A percentile compares a stretch with the other conserved stretches of the same genome.
phyloP scores from a whole-genome alignment of 805 yeast species.

The Lipomyces lipofer region DNA sequence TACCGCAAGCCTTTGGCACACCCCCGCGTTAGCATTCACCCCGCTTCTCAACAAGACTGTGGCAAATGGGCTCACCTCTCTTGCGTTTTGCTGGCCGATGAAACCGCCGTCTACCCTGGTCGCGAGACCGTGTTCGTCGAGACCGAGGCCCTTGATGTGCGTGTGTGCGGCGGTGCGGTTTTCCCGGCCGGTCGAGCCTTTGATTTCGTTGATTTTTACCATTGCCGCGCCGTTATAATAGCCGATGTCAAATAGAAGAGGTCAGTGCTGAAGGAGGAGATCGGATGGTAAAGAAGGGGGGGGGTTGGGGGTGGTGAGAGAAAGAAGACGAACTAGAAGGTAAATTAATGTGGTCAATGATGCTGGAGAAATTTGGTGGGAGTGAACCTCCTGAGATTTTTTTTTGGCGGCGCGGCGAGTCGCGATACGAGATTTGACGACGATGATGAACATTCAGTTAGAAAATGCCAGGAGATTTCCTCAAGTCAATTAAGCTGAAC shows the following conservation, averaged over 20 bases:
- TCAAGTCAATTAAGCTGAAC: too few relatives aligned
- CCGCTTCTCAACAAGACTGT: too few relatives aligned
- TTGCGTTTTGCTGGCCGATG: slow-evolving; percentile 71
- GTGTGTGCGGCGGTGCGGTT: slow-evolving; percentile 88
- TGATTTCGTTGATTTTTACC: slow-evolving; percentile 51
- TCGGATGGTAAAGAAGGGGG: not conserved
- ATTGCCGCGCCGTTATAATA: too few relatives aligned
- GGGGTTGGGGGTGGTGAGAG: not conserved
- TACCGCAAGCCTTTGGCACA: slow-evolving; percentile 87
- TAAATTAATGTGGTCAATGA: too few relatives aligned
- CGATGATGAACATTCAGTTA: too few relatives aligned
- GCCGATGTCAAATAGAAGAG: not conserved
- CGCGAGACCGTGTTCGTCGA: slow-evolving; percentile 87
- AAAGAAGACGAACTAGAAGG: too few relatives aligned
- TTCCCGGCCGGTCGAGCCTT: slow-evolving; percentile 52
- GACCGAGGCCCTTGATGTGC: slow-evolving; percentile 91
- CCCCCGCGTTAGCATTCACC: not conserved
- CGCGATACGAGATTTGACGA: too few relatives aligned
- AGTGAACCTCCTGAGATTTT: too few relatives aligned
- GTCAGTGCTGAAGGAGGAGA: not conserved
- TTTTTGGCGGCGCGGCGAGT: too few relatives aligned
- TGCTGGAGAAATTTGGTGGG: too few relatives aligned
- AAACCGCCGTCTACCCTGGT: slow-evolving; percentile 85
- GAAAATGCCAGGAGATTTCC: too few relatives aligned
- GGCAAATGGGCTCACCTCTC: slow-evolving; percentile 44